Percentiles rank a stretch among this genome's conserved stretches.
phyloP scores from a whole-genome alignment of 345 rosid genomes.

The Melaleuca alternifolia region DNA sequence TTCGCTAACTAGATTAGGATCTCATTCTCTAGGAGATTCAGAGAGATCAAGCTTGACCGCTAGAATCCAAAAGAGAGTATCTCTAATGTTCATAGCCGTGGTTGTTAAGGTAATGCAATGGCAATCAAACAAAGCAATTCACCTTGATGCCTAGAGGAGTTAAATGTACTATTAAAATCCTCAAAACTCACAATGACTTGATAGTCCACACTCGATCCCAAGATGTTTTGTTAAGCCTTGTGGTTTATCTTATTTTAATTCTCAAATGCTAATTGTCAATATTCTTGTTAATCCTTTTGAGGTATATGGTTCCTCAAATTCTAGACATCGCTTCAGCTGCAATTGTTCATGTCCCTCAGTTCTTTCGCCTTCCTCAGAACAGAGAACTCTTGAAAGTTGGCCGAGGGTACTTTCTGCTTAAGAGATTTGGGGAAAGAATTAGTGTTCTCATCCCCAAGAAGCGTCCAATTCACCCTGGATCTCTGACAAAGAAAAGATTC shows the following conservation, averaged over 20 bases:
- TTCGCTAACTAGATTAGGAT: neutral
- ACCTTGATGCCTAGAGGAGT: neutral
- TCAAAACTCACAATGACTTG: neutral
- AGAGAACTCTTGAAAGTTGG: neutral
- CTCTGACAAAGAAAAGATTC: neutral
- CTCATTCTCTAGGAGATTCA: neutral
- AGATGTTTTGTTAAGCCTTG: neutral
- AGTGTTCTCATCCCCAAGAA: neutral
- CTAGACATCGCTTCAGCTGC: neutral
- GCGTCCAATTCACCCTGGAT: neutral
- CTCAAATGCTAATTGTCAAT: neutral
- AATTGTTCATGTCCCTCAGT: neutral
- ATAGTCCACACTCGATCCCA: neutral
- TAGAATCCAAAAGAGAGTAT: neutral
- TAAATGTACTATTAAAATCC: neutral
- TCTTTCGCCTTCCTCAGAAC: neutral
- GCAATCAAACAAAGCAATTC: neutral
- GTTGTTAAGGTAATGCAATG: neutral
- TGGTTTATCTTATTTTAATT: neutral
- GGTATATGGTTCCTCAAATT: neutral
- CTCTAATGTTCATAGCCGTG: neutral
- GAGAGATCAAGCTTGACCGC: neutral
- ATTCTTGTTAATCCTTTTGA: neutral
- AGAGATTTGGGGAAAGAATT: neutral
- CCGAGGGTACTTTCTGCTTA: neutral